Evolutionary conservation across 2,329 filamentous ascomycete species (phyloP), one percentile per base, ranked within the genome.

Genomic region (Metarhizium brunneum): DNA sequence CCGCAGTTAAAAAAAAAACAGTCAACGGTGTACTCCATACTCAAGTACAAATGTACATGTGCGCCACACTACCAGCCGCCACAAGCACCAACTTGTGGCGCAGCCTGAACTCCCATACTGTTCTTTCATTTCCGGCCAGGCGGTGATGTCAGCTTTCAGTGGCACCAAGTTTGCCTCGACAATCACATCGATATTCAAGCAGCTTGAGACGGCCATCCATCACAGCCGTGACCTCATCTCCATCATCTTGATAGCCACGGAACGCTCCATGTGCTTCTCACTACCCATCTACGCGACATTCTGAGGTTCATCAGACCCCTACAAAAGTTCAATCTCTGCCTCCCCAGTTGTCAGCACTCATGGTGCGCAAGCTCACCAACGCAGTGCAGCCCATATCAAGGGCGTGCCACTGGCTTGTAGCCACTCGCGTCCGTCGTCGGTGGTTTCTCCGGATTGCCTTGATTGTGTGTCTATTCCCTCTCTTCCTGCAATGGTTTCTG

Each of bases 401-500:
- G 38, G 47, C 54, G 6, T 62, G 54, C 29, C 57, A 58, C 52
- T 59, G 59, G 60, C 10, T 56, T 40, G 56, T 58, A 29, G 61
- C 59, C 20, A 63, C 61, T 18, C 59, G 61, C 20, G 53, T 50
- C 50, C 59, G 60, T 38, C 61, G 61, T 4, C 59, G 61, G 30
- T 52, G 56, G 52, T 25, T 64, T 36, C 18, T 59, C 36, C 61
- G 62, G 18, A 11, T 54, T n/a, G 56, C 53, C 20, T 1, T 62
- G 10, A 47, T 52, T 18, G 40, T 58, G 20, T 40, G 59, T 18
- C 25, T 63, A 40, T 50, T 65, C 38, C 68, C 69, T 3, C 49
- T 71, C n/a, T 11, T 69, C 11, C 59, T 72, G 42, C 70, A 72
- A 61, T 65, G 69, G 57, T 42, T 69, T 10, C 57, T 73, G 11